Evolutionary conservation across 331 rosid genomes (phyloP).

Genomic region (Telfairia occidentalis): DNA sequence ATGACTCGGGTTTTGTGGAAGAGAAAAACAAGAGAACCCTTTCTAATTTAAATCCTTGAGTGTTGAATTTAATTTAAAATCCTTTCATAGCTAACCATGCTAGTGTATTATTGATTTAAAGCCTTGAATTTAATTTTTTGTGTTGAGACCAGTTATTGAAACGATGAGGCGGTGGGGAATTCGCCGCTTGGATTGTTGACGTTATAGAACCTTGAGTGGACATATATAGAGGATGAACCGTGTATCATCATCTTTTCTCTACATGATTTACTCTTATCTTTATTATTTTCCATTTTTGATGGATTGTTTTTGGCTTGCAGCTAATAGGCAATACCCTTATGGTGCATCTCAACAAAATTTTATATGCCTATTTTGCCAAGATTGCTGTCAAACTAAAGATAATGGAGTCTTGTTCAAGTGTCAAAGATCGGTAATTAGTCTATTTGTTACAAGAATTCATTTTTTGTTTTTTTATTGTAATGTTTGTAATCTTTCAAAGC

Average conservation of each 20-base stretch:
- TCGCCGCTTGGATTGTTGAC: too few species aligned
- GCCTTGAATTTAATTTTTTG: too few species aligned
- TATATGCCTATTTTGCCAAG: conserved; percentile 61
- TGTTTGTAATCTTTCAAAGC: neutral
- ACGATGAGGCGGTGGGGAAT: too few species aligned
- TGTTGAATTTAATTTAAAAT: too few species aligned
- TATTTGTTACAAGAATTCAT: neutral
- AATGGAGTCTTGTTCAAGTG: conserved; percentile 74
- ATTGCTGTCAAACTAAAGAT: conserved; percentile 77
- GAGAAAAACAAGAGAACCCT: too few species aligned
- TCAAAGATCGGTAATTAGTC: conserved; percentile 54
- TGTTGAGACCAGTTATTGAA: too few species aligned
- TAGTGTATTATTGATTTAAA: too few species aligned
- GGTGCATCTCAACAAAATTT: conserved; percentile 59
- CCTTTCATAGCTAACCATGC: too few species aligned
- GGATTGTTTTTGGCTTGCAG: conserved; percentile 20
- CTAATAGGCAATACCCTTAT: conserved; percentile 68
- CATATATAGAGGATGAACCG: too few species aligned
- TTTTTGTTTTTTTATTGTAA: neutral
- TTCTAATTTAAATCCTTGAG: too few species aligned
- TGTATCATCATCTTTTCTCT: neutral
- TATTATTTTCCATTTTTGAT: neutral
- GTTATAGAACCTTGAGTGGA: too few species aligned
- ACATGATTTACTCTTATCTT: neutral
- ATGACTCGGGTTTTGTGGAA: too few species aligned